Evolutionary conservation across 768 basidiomycete species (phyloP).

Genomic region (Lactifluus hygrophoroides): DNA sequence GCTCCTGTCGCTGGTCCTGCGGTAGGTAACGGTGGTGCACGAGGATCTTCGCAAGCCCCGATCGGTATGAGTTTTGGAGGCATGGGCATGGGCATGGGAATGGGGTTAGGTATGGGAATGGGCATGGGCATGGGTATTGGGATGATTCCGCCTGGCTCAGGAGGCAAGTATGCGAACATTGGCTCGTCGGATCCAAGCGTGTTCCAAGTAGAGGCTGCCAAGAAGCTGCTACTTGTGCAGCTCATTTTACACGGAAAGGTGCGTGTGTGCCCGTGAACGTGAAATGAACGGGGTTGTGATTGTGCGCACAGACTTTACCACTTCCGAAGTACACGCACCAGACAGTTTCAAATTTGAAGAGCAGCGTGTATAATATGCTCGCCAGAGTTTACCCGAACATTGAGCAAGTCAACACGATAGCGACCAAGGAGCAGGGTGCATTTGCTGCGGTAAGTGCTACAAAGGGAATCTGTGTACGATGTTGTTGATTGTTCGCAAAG

Average conservation of each 20-base stretch:
- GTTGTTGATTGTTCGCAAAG: conserved; percentile 26
- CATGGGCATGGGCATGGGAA: not conserved
- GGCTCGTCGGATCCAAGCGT: conserved; percentile 41
- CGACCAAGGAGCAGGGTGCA: conserved; percentile 44
- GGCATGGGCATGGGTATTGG: conserved; percentile 9
- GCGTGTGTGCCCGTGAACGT: conserved; percentile 9
- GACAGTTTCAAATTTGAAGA: conserved; percentile 49
- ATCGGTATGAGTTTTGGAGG: conserved; percentile 7
- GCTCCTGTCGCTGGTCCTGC: conserved; percentile 24
- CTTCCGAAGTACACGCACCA: conserved; percentile 72
- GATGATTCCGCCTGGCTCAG: conserved; percentile 7
- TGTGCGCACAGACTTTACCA: conserved; percentile 26
- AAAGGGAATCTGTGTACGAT: not conserved
- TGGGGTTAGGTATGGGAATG: conserved; percentile 7
- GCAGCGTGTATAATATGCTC: conserved; percentile 59
- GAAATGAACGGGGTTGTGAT: not conserved
- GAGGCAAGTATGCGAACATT: not conserved
- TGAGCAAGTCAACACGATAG: conserved; percentile 36
- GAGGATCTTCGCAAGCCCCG: conserved; percentile 6
- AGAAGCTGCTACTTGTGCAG: conserved; percentile 75
- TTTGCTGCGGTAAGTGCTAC: conserved; percentile 42
- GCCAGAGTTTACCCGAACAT: conserved; percentile 59
- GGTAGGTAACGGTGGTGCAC: not conserved
- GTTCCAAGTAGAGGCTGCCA: conserved; percentile 78
- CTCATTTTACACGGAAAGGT: conserved; percentile 73